Base-by-base conservation (phyloP, 305 asterid species). In the Fraxinus dipetala region DNA sequence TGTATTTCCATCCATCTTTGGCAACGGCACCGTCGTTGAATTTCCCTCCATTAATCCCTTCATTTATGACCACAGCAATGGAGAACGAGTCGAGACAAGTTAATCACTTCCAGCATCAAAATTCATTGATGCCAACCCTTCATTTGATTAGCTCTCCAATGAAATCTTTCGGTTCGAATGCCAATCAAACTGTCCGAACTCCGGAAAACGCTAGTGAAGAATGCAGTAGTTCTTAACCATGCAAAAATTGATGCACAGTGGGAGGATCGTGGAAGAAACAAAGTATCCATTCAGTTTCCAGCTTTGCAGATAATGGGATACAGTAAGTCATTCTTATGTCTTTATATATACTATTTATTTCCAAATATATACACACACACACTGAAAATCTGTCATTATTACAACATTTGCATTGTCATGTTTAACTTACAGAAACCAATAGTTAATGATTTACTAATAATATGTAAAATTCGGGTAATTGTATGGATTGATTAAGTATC, bases 71-170 rank as follows among this genome's bases (percentile, higher is more conserved):
- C 54, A 70, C 80, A 40, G 43, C 84, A 35, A 10, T 69, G 69
- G 91, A 85, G 79, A 85, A 38, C 76, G 87, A 89, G 26, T 79
- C 75, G 9, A 76, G 88, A 11, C 91, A 91, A 26, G 70, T 81
- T 63, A 84, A 81, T 74, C 89, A 87, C 22, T 85, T 86, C 70
- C 89, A 87, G 30, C 87, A 78, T 32, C 88, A 83, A 36, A 89
- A 83, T 82, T 67, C 80, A 5, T 36, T 85, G 76, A 89, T 90
- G 70, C 88, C 94, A 72, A 85, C 92, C 69, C 94, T 88, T 80
- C 92, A 90, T 32, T 82, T 92, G 79, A 84, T 86, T 51, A 87
- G 81, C 76, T 75, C 90, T 1, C 87, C 92, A 0, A 22, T 76
- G 86, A 90, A 84, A 79, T 77, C 90, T 11, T 81, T 80, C 76